Evolutionary conservation across 345 rosid species (phyloP).

Genomic region (Camelina laxa): DNA sequence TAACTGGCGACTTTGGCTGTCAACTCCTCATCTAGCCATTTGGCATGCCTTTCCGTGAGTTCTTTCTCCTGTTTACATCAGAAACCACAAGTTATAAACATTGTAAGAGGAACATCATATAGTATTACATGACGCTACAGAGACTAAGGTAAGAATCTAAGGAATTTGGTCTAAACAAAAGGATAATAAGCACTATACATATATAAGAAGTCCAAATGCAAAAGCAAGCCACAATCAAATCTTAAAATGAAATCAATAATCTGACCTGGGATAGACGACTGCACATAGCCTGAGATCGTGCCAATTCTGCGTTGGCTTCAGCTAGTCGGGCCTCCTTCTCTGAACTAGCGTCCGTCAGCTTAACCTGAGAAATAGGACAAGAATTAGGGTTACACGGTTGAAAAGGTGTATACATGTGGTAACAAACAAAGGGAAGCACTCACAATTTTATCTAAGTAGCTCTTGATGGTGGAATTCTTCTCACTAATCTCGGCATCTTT

Average conservation of each 20-base stretch:
- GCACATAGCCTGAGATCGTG: slow-evolving; percentile 63
- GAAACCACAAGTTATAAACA: slow-evolving; percentile 19
- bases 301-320: slow-evolving; percentile 72
- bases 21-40: slow-evolving; percentile 92
- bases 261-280: slow-evolving; percentile 87
- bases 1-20: slow-evolving; percentile 70
- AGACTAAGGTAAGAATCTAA: background rate
- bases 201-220: too few relatives aligned
- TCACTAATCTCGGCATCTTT: slow-evolving; percentile 81
- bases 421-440: slow-evolving; percentile 23
- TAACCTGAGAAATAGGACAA: slow-evolving; percentile 52
- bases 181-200: too few relatives aligned
- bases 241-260: slow-evolving; percentile 35
- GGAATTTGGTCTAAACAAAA: too few relatives aligned
- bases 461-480: slow-evolving; percentile 69
- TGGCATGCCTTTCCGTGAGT: slow-evolving; percentile 81
- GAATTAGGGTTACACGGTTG: slow-evolving; percentile 10
- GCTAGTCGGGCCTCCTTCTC: slow-evolving; percentile 68
- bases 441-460: slow-evolving; percentile 87
- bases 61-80: slow-evolving; percentile 79
- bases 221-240: background rate
- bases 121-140: background rate
- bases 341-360: slow-evolving; percentile 66
- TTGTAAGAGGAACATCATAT: slow-evolving; percentile 5
- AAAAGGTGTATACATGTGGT: background rate